phyloP scores from a whole-genome alignment of 169 alveolate genomes.

The Eimeria acervulina region DNA sequence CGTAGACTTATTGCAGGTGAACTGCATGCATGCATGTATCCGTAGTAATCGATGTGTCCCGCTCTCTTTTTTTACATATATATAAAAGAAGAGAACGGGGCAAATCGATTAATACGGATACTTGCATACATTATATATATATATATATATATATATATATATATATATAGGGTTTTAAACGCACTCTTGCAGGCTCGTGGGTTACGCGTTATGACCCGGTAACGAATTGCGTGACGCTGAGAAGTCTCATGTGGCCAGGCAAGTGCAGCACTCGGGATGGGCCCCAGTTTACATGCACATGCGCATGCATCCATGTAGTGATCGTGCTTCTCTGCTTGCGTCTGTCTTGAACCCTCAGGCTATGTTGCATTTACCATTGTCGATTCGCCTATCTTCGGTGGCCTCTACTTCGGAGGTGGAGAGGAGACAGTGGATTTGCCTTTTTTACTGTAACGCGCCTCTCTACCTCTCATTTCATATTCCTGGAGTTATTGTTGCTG shows the following conservation, averaged over 20 bases:
- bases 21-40: too few species aligned
- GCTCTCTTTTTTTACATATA: too few species aligned
- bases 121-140: too few species aligned
- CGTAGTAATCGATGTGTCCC: too few species aligned
- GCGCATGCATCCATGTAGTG: background rate
- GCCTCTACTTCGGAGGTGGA: slow-evolving; percentile 76
- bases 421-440: slow-evolving; percentile 75
- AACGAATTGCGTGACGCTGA: slow-evolving; percentile 58
- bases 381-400: slow-evolving; percentile 55
- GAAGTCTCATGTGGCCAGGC: slow-evolving; percentile 82
- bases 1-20: too few species aligned
- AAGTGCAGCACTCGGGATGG: background rate
- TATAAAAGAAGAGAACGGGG: too few species aligned
- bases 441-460: slow-evolving; percentile 58
- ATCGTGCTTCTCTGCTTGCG: background rate
- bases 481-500: background rate
- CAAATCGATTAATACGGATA: too few species aligned
- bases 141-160: too few species aligned
- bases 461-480: background rate
- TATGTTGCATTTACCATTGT: slow-evolving; percentile 72
- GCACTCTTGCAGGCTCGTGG: slow-evolving; percentile 78
- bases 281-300: background rate
- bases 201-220: slow-evolving; percentile 73
- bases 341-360: background rate
- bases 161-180: too few species aligned